phyloP scores from a whole-genome alignment of 768 basidiomycete genomes.

The Leccinum olivaceopallidum region DNA sequence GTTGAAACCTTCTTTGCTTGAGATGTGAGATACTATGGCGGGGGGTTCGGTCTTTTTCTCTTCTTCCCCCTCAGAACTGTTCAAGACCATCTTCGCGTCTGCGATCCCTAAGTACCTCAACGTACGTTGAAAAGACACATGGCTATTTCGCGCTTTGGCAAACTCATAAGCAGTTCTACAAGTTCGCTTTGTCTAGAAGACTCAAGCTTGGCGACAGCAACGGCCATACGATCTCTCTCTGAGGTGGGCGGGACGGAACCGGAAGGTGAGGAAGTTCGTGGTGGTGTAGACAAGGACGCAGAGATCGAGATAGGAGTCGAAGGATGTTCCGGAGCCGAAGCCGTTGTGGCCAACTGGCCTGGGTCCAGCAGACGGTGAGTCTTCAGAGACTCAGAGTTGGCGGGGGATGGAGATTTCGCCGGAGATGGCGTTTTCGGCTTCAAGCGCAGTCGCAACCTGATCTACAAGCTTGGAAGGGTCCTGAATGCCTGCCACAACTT shows the following conservation, averaged over 20 bases:
- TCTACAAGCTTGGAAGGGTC: slow-evolving; percentile 65
- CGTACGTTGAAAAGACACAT: slow-evolving; percentile 88
- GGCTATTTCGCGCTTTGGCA: slow-evolving; percentile 86
- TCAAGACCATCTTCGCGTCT: slow-evolving; percentile 81
- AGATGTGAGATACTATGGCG: slow-evolving; percentile 54
- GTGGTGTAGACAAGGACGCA: slow-evolving; percentile 75
- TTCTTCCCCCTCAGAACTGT: slow-evolving; percentile 64
- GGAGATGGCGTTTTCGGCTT: slow-evolving; percentile 41
- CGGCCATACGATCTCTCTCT: slow-evolving; percentile 74
- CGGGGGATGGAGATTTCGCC: slow-evolving; percentile 52
- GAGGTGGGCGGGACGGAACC: slow-evolving; percentile 60
- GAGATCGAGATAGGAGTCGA: slow-evolving; percentile 82
- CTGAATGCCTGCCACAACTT: slow-evolving; percentile 76
- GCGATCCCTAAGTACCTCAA: slow-evolving; percentile 72
- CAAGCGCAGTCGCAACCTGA: slow-evolving; percentile 51
- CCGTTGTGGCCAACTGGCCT: slow-evolving; percentile 65
- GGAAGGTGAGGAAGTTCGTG: slow-evolving; percentile 79
- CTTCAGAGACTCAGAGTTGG: slow-evolving; percentile 67
- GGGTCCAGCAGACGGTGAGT: slow-evolving; percentile 70
- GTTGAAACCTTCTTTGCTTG: slow-evolving; percentile 64
- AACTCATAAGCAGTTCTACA: slow-evolving; percentile 78
- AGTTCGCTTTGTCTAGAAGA: slow-evolving; percentile 59
- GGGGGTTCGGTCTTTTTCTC: slow-evolving; percentile 32
- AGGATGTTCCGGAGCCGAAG: slow-evolving; percentile 88
- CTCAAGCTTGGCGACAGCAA: slow-evolving; percentile 67